A percentile compares a stretch with the other conserved stretches of the same genome.
These are phyloP conservation scores for Mortierella sp. DNA, from an alignment of 371 early-diverging fungal species.

Conservation along the genomic window DNA sequence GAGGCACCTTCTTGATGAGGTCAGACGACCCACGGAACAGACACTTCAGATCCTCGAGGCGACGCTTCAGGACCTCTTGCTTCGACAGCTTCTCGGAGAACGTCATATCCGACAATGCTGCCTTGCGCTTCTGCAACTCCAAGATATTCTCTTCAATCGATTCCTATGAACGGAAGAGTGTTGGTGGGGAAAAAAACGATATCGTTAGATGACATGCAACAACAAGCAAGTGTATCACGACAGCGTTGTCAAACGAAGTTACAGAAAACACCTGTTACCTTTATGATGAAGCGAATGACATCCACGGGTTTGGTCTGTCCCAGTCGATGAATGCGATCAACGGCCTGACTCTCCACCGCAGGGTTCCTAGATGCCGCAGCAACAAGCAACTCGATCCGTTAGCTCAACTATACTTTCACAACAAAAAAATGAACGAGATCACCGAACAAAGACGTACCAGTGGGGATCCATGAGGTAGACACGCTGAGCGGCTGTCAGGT, in stretches of 20 bases:
- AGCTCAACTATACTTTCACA: too few species aligned
- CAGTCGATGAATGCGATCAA: slow-evolving; percentile 85
- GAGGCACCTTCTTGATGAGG: slow-evolving; percentile 35
- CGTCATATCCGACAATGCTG: slow-evolving; percentile 54
- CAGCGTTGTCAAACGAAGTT: too few species aligned
- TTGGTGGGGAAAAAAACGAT: neutral
- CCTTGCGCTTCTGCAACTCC: slow-evolving; percentile 55
- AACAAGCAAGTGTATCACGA: too few species aligned
- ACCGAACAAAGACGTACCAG: slow-evolving; percentile 48
- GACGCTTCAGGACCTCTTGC: slow-evolving; percentile 55
- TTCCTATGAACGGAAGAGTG: slow-evolving; percentile 41
- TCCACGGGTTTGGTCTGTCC: slow-evolving; percentile 68
- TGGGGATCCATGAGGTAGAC: slow-evolving; percentile 75
- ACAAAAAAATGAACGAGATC: too few species aligned
- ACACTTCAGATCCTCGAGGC: slow-evolving; percentile 51
- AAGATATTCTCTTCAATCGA: slow-evolving; percentile 64
- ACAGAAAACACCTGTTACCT: slow-evolving; percentile 17
- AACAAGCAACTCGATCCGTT: too few species aligned
- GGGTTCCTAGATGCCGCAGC: slow-evolving; percentile 68
- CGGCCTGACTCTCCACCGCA: slow-evolving; percentile 86
- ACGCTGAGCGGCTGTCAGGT: slow-evolving; percentile 84
- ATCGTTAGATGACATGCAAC: neutral
- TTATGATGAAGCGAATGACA: slow-evolving; percentile 64
- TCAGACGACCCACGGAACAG: slow-evolving; percentile 53
- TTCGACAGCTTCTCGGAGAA: slow-evolving; percentile 56